These are phyloP conservation scores for Aspergillus sp. DNA, from an alignment of 2,329 filamentous ascomycete genomes.

Conservation along the genomic window DNA sequence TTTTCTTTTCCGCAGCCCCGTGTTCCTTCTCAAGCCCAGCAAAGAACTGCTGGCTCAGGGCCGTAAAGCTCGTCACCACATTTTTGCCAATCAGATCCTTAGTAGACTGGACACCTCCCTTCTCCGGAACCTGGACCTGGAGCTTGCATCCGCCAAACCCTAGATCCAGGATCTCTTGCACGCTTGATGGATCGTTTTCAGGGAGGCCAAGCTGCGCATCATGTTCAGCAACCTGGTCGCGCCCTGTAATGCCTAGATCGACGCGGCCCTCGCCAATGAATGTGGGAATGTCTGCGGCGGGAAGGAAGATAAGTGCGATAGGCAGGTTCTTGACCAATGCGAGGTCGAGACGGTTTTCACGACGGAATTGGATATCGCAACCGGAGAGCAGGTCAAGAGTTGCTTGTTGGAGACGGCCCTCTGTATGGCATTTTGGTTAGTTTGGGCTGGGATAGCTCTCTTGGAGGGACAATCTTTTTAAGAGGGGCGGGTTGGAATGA, in stretches of 20 bases:
- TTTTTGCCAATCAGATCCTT: slow-evolving; percentile 86
- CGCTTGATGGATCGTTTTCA: slow-evolving; percentile 52
- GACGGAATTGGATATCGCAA: slow-evolving; percentile 93
- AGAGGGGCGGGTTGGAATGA: not conserved
- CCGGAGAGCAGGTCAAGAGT: slow-evolving; percentile 88
- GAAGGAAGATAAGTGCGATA: slow-evolving; percentile 94
- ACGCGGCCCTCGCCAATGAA: slow-evolving; percentile 95
- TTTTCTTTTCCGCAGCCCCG: slow-evolving; percentile 55
- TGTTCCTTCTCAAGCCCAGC: slow-evolving; percentile 63
- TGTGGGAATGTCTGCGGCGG: slow-evolving; percentile 93
- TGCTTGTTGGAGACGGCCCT: slow-evolving; percentile 88
- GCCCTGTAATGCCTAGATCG: slow-evolving; percentile 91
- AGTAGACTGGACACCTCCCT: slow-evolving; percentile 68
- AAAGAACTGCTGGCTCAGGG: slow-evolving; percentile 82
- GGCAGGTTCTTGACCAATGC: slow-evolving; percentile 96
- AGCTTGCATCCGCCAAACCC: slow-evolving; percentile 89
- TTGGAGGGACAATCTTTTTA: not conserved
- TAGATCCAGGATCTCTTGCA: slow-evolving; percentile 85
- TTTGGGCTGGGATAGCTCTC: not conserved
- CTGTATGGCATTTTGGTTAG: slow-evolving; percentile 47
- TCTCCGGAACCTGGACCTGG: slow-evolving; percentile 94
- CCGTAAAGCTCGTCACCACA: slow-evolving; percentile 92
- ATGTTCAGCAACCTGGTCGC: slow-evolving; percentile 90
- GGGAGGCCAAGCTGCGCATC: slow-evolving; percentile 54
- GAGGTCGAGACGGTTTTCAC: slow-evolving; percentile 93